phyloP scores from a whole-genome alignment of 345 rosid genomes.

The Pelargonium nanum region DNA sequence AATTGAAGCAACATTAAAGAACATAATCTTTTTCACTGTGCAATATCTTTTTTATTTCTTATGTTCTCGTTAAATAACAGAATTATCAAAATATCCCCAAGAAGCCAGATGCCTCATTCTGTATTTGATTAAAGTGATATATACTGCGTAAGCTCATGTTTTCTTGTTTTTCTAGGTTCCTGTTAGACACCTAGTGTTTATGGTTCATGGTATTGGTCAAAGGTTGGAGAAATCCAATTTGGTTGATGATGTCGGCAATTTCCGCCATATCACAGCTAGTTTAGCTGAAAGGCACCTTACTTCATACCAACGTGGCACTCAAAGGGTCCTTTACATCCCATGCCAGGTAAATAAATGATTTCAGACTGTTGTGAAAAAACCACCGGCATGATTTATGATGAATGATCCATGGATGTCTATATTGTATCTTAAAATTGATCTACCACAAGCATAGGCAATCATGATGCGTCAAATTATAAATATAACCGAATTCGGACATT shows the following conservation, averaged over 20 bases:
- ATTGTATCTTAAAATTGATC: background rate
- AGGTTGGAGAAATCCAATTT: slow-evolving; percentile 91
- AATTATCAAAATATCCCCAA: background rate
- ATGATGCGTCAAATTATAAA: background rate
- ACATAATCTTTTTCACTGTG: background rate
- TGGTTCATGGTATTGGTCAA: slow-evolving; percentile 99
- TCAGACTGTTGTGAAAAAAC: background rate
- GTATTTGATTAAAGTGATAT: background rate
- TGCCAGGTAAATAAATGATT: slow-evolving; percentile 57
- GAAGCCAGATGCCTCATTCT: background rate
- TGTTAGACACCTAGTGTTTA: slow-evolving; percentile 86
- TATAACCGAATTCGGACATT: background rate
- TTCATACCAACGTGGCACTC: slow-evolving; percentile 57
- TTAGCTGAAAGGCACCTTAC: slow-evolving; percentile 74
- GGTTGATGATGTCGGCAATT: slow-evolving; percentile 87
- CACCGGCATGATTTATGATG: too few species aligned
- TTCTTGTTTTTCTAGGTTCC: slow-evolving; percentile 59
- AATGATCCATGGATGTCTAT: too few species aligned
- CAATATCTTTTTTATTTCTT: background rate
- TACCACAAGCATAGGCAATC: background rate
- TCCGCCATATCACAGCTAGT: slow-evolving; percentile 69
- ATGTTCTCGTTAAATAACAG: background rate
- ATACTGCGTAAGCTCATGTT: too few species aligned
- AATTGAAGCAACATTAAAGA: background rate
- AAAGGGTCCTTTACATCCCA: slow-evolving; percentile 86